Evolutionary conservation across 768 basidiomycete species (phyloP), one percentile per base, ranked within the genome.

Genomic region (Neoboletus subvelutipes): DNA sequence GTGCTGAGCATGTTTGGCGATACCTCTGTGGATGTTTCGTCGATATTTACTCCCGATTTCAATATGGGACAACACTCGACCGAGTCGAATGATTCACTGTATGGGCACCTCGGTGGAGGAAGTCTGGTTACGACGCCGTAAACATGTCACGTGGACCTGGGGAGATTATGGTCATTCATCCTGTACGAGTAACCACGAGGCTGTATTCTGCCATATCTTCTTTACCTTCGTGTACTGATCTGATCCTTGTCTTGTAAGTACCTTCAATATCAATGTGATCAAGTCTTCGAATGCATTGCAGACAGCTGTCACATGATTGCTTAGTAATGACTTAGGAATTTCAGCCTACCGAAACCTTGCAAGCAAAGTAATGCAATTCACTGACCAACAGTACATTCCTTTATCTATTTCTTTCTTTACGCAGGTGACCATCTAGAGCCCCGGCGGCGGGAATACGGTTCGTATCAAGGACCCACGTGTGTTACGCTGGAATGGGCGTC

Each of bases 1-100:
- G 80, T 87, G 75, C 78, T 87, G 77, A 77, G 79, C 58, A 74
- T 88, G 67, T 83, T 87, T 56, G 78, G 77, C 60, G 84, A 79
- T 3, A 54, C 48, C 5, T 63, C 69, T 7, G 74, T 81, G 37
- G 68, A 77, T 45, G 69, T 76, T 49, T 58, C 68, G 6, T 61
- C 74, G 39, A 63, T 75, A 20, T 74, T 77, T 46, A 40, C 62
- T 17, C 40, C 71, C 36, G 72, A 72, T 56, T 73, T 72, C 43
- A 43, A 49, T 33, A 64, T 73, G 62, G 66, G 66, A n/a, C 63
- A 57, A 18, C 65, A 64, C 52, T 56, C 60, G 40, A 46, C 52
- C 31, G 72, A 72, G 34, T 58, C 69, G 45, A 62, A 52, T 39
- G 72, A 73, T 18, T 31, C 63, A 13, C 41, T 72, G 1, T 73